These are phyloP conservation scores for Aureobasidium leucospermi DNA, from an alignment of 2,329 filamentous ascomycete genomes.

Conservation along the genomic window DNA sequence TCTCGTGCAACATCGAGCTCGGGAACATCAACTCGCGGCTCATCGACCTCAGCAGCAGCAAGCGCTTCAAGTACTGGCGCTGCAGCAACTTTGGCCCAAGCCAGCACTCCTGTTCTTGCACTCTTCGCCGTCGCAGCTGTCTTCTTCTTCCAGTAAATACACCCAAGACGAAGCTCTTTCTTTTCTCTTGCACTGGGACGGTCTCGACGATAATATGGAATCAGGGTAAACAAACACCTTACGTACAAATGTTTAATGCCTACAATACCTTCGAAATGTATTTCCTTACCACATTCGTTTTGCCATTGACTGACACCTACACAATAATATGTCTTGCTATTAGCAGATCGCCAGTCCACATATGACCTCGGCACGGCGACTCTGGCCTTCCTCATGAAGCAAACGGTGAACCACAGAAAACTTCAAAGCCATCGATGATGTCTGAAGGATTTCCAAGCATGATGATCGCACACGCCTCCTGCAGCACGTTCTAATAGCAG, in stretches of 20 bases:
- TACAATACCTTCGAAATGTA: not conserved
- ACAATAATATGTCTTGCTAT: no score
- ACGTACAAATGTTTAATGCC: constrained; percentile 10
- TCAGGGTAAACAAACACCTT: not conserved
- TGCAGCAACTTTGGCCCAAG: constrained; percentile 18
- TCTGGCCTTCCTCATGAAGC: not conserved
- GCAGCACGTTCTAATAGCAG: not conserved
- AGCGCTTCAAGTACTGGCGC: constrained; percentile 1
- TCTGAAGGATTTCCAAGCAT: not conserved
- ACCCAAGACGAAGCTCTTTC: not conserved
- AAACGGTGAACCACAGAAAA: not conserved
- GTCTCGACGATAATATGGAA: not conserved
- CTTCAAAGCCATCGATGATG: not conserved
- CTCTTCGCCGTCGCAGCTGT: constrained; percentile 35
- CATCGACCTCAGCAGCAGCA: constrained; percentile 10
- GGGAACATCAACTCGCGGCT: constrained; percentile 15
- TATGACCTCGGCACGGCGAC: not conserved
- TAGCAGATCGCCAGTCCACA: not conserved
- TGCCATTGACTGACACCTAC: not conserved
- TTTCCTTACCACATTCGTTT: not conserved
- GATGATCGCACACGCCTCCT: not conserved
- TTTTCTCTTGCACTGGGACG: not conserved
- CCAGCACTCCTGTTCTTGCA: constrained; percentile 33
- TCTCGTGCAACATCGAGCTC: constrained; percentile 16
- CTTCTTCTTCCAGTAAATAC: constrained; percentile 25